Base-by-base conservation (phyloP, 805 yeast species). In the Ogataea saltuana region DNA sequence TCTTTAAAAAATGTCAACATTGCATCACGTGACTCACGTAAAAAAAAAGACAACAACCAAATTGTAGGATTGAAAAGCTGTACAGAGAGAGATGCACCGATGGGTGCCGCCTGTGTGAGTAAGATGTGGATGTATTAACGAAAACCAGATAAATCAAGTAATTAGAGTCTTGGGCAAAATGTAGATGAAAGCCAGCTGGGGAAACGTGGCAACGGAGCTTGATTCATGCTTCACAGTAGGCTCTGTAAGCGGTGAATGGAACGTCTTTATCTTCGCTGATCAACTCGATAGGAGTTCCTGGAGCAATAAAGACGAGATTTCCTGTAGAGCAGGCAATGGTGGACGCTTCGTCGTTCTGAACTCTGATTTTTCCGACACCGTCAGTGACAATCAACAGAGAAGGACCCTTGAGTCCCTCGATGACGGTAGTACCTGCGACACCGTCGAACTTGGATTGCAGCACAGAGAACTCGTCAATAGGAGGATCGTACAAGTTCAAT, bases 381-480 rank as follows among this genome's bases (percentile, higher is more conserved):
- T 83, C 80, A 31, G 97, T 86, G 45, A 83, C 78, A 45, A 93
- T 85, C 48, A 89, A 64, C 53, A 93, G 83, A 37, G 96, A 86
- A 53, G 99, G 97, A 38, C 98, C 98, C 33, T 79, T 69, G 33
- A 93, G 70, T 5, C 72, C 80, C 41, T 80, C 76, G 55, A 83
- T 75, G 27, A 61, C 58, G 63, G 86, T 85, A 13, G 60, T 63
- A 54, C 79, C 71, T 33, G 74, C 76, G 9, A 72, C 60, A 30
- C 68, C 62, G 39, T 73, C 70, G 58, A 84, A 83, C 34, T 78
- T 76, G 33, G 91, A 83, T 68, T 87, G 89, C 59, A 93, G 74
- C n/a, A 93, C 97, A 4, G 96, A 76, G 60, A 93, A 93, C 72
- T 93, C 99, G 49, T 83, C 95, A 61, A 93, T 93, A 45, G 99